A percentile compares a stretch with the other conserved stretches of the same genome.
Conservation (phyloP, 2,329 filamentous ascomycete species). For the Emergomyces orientalis region DNA sequence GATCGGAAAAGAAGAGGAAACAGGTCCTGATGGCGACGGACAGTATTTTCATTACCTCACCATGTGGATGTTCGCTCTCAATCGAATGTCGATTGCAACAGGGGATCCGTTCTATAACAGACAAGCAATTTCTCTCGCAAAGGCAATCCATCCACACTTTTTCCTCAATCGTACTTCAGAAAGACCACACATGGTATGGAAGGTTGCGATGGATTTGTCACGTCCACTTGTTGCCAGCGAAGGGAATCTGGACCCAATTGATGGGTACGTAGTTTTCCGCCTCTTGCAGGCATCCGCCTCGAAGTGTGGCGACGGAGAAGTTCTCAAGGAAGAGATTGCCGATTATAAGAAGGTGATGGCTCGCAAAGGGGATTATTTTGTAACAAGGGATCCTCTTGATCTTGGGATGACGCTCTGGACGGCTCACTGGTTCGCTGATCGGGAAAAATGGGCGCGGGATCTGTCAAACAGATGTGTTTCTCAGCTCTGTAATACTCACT, state of each 20-base stretch:
- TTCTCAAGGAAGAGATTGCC: constrained; percentile 42
- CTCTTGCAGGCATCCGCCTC: constrained; percentile 39
- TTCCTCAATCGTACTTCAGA: constrained; percentile 31
- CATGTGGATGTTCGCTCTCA: constrained; percentile 55
- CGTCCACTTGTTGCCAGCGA: constrained; percentile 42
- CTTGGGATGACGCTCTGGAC: constrained; percentile 53
- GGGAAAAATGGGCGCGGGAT: constrained; percentile 41
- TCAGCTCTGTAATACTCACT: constrained; percentile 27
- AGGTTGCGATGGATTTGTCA: constrained; percentile 44
- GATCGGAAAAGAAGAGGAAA: constrained; percentile 46
- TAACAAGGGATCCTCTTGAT: constrained; percentile 46
- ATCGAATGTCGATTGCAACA: constrained; percentile 43
- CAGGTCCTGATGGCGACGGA: constrained; percentile 46
- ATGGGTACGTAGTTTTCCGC: constrained; percentile 45
- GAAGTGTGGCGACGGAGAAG: constrained; percentile 22
- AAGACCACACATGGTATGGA: constrained; percentile 46
- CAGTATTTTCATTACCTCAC: constrained; percentile 56
- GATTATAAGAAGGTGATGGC: constrained; percentile 45
- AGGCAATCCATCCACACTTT: constrained; percentile 46
- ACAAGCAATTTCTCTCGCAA: constrained; percentile 45
- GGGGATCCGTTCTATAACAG: constrained; percentile 41
- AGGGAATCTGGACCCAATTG: constrained; percentile 49
- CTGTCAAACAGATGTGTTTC: constrained; percentile 31
- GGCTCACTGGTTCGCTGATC: constrained; percentile 41
- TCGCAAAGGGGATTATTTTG: constrained; percentile 35